Evolutionary conservation across 306 rosid species (phyloP), one percentile per base, ranked within the genome.

Genomic region (Biancaea sappan): DNA sequence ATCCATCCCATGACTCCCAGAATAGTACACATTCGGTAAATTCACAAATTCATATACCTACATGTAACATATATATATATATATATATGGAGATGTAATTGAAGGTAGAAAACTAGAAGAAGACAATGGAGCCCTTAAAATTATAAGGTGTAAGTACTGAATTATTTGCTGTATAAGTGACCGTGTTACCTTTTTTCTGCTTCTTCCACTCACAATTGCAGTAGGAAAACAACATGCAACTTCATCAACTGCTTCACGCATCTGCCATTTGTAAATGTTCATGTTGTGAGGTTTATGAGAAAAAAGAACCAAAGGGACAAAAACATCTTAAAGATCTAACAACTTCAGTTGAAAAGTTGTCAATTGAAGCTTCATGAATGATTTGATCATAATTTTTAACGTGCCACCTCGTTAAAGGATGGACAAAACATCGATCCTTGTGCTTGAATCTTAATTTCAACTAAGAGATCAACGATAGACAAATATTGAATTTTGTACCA

Each of bases 1-100:
- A 53, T 89, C 94, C 94, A 89, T 78, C n/a, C 94, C 94, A 79
- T 89, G 94, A 41, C 94, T 86, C 57, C 94, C 94, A 76, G 89
- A 91, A 78, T 89, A 89, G 37, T 78, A 78, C 1, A 86, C 68
- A 78, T 81, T 74, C 59, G 62, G 68, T 7, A 89, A 37, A 82
- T 79, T 78, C 2, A 89, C 91, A 84, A 86, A 89, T 43, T 82
- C 74, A n/a, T 15, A 66, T 3, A 89, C 86, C 94, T 89, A n/a
- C 24, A 54, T 64, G 50, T 52, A 37, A 69, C n/a, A n/a, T n/a
- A n/a, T n/a, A n/a, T n/a, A n/a, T n/a, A 71, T 5, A 13, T 3
- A 41, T 43, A 72, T n/a, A 5, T n/a, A n/a, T n/a, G n/a, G 61
- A 77, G 31, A 9, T 47, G 71, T 32, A 56, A 52, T 29, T n/a